Base-by-base conservation (phyloP, 2,329 filamentous ascomycete species). In the Ascomycota sp. region DNA sequence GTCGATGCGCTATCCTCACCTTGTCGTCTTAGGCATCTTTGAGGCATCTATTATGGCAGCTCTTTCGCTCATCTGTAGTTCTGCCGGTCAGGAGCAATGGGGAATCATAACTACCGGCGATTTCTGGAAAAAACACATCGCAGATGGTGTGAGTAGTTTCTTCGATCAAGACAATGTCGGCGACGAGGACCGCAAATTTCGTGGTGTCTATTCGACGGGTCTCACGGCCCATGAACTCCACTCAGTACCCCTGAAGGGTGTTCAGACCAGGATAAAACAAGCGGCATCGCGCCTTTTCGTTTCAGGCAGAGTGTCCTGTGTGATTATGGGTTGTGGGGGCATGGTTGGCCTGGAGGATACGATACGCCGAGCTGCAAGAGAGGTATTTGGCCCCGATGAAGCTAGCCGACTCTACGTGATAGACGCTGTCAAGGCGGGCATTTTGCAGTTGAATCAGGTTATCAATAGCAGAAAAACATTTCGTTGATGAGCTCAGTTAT, bases 61-160 rank as follows among this genome's bases (percentile, higher is more conserved):
- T 2, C 45, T 85, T 8, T 65, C 74, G 2, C 50, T 64, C 17
- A 37, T 50, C 9, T 19, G 35, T 40, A 7, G 35, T 35, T 4
- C n/a, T 11, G 2, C 36, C 39, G 2, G 33, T 37, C 24, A 40
- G 32, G 50, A 69, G 38, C 58, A 54, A 28, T 94, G 89, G 59
- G 86, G 83, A 2, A 89, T 95, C 37, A 75, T 95, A 5, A 86
- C 77, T 5, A 94, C 86, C 0, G 85, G 83, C 0, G 68, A 69
- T 33, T 78, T 77, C 38, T 94, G 85, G 86, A 76, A 86, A 43
- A 50, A 58, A 0, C 72, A 89, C 23, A 57, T 94, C 9, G 59
- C 55, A 0, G 53, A 63, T 0, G 83, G 77, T 0, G 75, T 89
- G 0, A 53, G 54, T 2, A 47, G 52, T 0, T 74, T 80, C 37